phyloP scores from a whole-genome alignment of 257 asterid species.

The Ajuga chamaepitys region DNA sequence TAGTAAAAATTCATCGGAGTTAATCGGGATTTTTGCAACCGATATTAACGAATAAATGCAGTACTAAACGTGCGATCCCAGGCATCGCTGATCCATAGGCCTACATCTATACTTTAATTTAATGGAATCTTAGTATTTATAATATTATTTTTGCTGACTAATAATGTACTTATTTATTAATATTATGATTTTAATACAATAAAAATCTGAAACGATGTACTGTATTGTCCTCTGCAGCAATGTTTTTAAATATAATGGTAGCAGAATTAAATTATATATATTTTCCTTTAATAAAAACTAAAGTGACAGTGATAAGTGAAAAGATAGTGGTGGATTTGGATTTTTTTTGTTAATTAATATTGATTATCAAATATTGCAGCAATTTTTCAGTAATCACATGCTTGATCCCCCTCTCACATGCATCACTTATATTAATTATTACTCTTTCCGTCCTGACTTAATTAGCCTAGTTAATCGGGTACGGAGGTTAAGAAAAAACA shows the following conservation, averaged over 20 bases:
- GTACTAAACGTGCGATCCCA: constrained; percentile 44
- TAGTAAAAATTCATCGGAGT: no score
- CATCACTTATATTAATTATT: neutral
- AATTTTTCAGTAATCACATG: constrained; percentile 52
- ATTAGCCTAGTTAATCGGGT: no score
- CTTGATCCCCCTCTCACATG: constrained; percentile 16
- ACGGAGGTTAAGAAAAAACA: no score
- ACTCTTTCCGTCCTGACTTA: neutral
- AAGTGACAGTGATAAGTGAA: constrained; percentile 11
- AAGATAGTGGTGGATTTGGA: constrained; percentile 17
- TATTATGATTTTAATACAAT: neutral
- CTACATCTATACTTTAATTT: constrained; percentile 17
- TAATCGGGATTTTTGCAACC: no score
- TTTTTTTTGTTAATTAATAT: neutral
- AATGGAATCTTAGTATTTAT: constrained; percentile 19
- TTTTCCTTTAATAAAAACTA: neutral
- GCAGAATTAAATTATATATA: neutral
- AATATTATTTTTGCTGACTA: constrained; percentile 3
- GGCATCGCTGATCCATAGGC: constrained; percentile 59
- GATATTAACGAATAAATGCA: neutral
- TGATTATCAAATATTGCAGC: constrained; percentile 19
- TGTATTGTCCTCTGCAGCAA: constrained; percentile 30
- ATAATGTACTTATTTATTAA: neutral
- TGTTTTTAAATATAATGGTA: neutral
- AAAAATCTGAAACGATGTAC: constrained; percentile 17